These are phyloP conservation scores for Chondrostereum purpureum DNA, from an alignment of 1,284 basidiomycete species.

Conservation along the genomic window DNA sequence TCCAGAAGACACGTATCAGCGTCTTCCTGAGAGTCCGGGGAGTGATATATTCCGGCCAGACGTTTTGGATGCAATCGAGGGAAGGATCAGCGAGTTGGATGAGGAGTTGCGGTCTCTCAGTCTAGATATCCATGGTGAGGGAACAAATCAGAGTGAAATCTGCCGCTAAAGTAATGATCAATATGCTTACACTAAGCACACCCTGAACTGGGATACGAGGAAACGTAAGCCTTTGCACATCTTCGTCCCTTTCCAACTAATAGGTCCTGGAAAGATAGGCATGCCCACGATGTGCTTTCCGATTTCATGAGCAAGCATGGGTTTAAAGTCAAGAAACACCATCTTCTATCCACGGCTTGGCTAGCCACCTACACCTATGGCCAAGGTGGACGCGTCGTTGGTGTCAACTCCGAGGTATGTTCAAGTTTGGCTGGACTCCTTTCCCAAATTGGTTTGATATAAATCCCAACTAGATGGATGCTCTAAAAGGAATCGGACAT, in stretches of 20 bases:
- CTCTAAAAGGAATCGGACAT: slow-evolving; percentile 59
- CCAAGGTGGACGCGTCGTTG: slow-evolving; percentile 52
- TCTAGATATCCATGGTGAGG: slow-evolving; percentile 60
- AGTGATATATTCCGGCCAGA: slow-evolving; percentile 31
- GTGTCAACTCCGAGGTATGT: slow-evolving; percentile 62
- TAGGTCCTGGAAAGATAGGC: no score
- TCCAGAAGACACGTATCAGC: neutral
- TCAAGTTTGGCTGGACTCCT: no score
- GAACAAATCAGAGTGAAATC: neutral
- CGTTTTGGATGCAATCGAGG: slow-evolving; percentile 49
- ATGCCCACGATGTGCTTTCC: slow-evolving; percentile 50
- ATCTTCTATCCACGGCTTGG: slow-evolving; percentile 66
- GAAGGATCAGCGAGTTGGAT: slow-evolving; percentile 47
- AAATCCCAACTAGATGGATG: slow-evolving; percentile 40
- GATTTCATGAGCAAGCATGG: slow-evolving; percentile 51
- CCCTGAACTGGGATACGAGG: slow-evolving; percentile 54
- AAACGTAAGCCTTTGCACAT: slow-evolving; percentile 39
- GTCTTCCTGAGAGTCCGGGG: neutral
- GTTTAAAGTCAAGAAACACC: slow-evolving; percentile 51
- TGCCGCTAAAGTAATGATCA: neutral
- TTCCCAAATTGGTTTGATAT: slow-evolving; percentile 10
- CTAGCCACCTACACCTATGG: slow-evolving; percentile 53
- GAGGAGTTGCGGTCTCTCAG: slow-evolving; percentile 52
- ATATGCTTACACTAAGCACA: slow-evolving; percentile 42
- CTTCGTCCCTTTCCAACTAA: no score